Base-by-base conservation (phyloP, 1,284 basidiomycete species). In the Polyporus tsugae region DNA sequence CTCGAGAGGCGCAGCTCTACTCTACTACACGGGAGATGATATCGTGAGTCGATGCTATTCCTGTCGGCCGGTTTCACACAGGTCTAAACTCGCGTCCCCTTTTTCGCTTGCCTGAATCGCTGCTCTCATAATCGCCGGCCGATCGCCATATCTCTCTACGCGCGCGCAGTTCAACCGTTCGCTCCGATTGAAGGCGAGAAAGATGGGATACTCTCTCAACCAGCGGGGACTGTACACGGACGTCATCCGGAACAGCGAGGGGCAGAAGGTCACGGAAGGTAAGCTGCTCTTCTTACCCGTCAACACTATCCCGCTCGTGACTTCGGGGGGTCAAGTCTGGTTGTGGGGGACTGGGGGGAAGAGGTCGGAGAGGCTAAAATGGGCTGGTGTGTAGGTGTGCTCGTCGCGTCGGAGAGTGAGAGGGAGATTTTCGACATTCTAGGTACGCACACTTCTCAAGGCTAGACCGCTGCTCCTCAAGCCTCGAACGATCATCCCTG, bases 1-100 rank as follows among this genome's bases (percentile, higher is more conserved):
- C 65, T 88, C 87, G 59, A 87, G 91, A 75, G 96, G 96, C 0
- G 95, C 92, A 0, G 95, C 95, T 0, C 79, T 96, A 66, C 82
- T 98, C 29, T 97, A 97, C 80, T 97, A 96, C 77, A 97, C 95
- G 41, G 93, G 94, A 2, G 94, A 95, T 75, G 93, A 94, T 77
- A 92, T 95, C 63, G 94, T 94, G 76, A 75, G 89, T 80, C 7
- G n/a, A 38, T 41, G 22, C 58, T n/a, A 35, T 60, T 42, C 35
- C 65, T 36, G 36, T 35, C 19, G 15, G 25, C 13, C 22, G 3
- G 29, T 25, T 29, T 35, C 42, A 11, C 60, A 61, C 60, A 44
- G 5, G 44, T 19, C 33, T 36, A 42, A n/a, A 35, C n/a, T 1
- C 19, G 39, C n/a, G 9, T 4, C 29, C 7, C 1, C 42, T 42